Conservation (phyloP, 805 yeast genomes). For the Tetrapisispora taiwanensis region DNA sequence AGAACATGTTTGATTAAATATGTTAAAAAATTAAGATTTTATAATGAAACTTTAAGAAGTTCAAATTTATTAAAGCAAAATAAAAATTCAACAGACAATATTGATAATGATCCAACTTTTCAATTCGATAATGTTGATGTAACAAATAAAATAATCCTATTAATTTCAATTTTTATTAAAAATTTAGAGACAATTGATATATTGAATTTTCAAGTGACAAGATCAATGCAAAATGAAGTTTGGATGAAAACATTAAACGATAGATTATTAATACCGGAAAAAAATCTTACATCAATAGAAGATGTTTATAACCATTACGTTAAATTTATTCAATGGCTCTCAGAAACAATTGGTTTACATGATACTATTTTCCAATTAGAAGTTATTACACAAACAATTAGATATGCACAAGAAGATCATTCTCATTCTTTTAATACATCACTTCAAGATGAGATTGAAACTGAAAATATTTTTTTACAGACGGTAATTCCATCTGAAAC, state of each 20-base stretch:
- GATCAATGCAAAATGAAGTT: constrained; percentile 27
- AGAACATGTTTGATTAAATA: constrained; percentile 27
- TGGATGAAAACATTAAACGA: constrained; percentile 26
- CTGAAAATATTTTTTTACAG: constrained; percentile 26
- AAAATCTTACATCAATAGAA: constrained; percentile 17
- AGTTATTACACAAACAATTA: constrained; percentile 23
- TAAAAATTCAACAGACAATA: neutral
- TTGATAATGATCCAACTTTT: neutral
- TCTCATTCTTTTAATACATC: neutral
- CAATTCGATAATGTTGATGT: neutral
- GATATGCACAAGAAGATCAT: constrained; percentile 25
- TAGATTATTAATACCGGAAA: constrained; percentile 17
- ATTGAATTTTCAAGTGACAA: constrained; percentile 24
- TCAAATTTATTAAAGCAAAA: neutral
- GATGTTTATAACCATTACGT: constrained; percentile 26
- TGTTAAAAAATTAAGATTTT: constrained; percentile 28
- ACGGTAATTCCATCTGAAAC: constrained; percentile 21
- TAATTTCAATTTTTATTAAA: neutral
- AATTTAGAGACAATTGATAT: constrained; percentile 23
- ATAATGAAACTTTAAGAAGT: constrained; percentile 18
- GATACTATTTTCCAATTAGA: constrained; percentile 18
- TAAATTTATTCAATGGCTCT: constrained; percentile 29
- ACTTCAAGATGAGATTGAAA: constrained; percentile 13
- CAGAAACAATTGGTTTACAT: constrained; percentile 20
- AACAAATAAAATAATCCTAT: neutral